phyloP scores from a whole-genome alignment of 805 yeast species.

The Teunomyces panamensis region DNA sequence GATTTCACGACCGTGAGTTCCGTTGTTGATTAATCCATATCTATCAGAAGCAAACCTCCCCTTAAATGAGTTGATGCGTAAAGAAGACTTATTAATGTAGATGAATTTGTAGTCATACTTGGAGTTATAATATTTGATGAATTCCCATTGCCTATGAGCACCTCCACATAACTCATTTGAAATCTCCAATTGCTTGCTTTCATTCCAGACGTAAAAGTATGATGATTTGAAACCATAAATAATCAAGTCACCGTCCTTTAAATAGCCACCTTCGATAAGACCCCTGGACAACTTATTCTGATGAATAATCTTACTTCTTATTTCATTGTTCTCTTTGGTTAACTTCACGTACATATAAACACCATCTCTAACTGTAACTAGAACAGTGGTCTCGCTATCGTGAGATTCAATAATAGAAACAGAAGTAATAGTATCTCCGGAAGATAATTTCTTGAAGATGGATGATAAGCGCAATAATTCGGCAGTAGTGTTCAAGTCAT shows the following conservation, averaged over 20 bases:
- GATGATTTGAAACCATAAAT: conserved; percentile 83
- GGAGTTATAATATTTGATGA: conserved; percentile 23
- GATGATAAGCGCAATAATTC: conserved; percentile 3
- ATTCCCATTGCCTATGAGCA: conserved; percentile 80
- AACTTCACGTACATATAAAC: conserved; percentile 45
- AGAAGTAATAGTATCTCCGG: conserved; percentile 70
- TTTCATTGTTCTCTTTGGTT: conserved; percentile 12
- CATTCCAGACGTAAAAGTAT: conserved; percentile 78
- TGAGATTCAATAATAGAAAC: conserved; percentile 36
- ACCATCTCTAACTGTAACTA: conserved; percentile 67
- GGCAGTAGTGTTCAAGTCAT: conserved; percentile 28
- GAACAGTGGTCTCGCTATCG: conserved; percentile 18
- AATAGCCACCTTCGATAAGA: conserved; percentile 71
- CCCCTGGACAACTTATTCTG: conserved; percentile 71
- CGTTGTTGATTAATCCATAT: conserved; percentile 42
- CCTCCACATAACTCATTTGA: conserved; percentile 83
- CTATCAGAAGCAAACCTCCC: conserved; percentile 14
- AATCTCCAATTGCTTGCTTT: conserved; percentile 68
- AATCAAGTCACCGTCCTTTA: conserved; percentile 45
- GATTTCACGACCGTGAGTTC: conserved; percentile 91
- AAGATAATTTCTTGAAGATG: conserved; percentile 47
- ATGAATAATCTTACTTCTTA: conserved; percentile 32
- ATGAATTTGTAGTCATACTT: conserved; percentile 42
- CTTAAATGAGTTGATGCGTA: conserved; percentile 34
- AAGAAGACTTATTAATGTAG: conserved; percentile 53